Base-by-base conservation (phyloP, 164 flowering plant genomes). In the Kingdonia uniflora region DNA sequence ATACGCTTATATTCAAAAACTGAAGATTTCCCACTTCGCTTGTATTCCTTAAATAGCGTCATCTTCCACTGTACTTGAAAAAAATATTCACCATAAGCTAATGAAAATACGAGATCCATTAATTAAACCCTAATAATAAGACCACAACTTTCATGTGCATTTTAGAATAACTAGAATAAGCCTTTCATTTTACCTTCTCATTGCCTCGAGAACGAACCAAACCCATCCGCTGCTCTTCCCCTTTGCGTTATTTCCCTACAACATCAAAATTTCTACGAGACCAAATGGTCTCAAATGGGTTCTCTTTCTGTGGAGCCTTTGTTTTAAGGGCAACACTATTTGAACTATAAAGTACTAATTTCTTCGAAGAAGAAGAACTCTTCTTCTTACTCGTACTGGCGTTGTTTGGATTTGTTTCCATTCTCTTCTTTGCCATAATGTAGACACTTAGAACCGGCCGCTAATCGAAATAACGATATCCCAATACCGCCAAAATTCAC, bases 271-370 rank as follows among this genome's bases (percentile, higher is more conserved):
- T 94, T 19, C 88, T 62, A 6, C 95, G 88, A 4, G 95, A 80
- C 97, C 97, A 85, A 13, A 89, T 79, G 25, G 78, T 74, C 64
- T 94, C 97, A 56, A 94, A 89, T 0, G 95, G 95, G 52, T 80
- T 94, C 6, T 64, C 57, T 42, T 69, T 65, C 0, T 86, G n/a
- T n/a, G n/a, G n/a, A n/a, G n/a, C n/a, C n/a, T n/a, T n/a, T n/a
- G n/a, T n/a, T n/a, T n/a, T 84, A 87, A 77, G 87, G 26, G 88
- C 68, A 11, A 71, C 62, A 6, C 72, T 54, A 19, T 71, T 68
- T 0, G 81, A 79, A 21, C 70, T 78, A 5, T 75, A 49, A 11
- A 70, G 73, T 29, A 29, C 8, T 4, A 65, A 64, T 16, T 52
- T 62, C 63, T 73, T 83, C 35, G 61, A 66, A 44, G 49, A 61